Conservation (phyloP, 352 stramenopile species). For the Halophytophthora polymorphica region DNA sequence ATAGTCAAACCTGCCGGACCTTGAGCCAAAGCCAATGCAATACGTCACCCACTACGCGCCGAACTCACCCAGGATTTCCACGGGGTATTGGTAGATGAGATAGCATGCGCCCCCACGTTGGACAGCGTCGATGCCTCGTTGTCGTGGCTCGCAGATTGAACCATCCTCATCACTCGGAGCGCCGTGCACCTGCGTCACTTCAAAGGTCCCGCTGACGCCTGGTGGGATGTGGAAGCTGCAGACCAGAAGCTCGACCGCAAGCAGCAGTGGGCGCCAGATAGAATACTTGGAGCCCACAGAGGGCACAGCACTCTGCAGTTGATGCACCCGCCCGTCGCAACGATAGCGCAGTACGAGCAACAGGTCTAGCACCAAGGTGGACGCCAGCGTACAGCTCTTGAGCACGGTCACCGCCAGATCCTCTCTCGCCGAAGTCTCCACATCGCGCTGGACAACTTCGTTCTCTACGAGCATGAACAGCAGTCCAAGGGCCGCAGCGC, state of each 20-base stretch:
- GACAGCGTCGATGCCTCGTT: slow-evolving; percentile 26
- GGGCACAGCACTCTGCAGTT: slow-evolving; percentile 48
- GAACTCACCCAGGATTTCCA: slow-evolving; percentile 50
- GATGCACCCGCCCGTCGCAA: slow-evolving; percentile 39
- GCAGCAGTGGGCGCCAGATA: slow-evolving; percentile 18
- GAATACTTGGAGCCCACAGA: slow-evolving; percentile 23
- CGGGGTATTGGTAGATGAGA: slow-evolving; percentile 59
- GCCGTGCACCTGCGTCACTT: slow-evolving; percentile 49
- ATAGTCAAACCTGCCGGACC: background rate
- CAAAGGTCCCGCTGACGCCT: slow-evolving; percentile 32
- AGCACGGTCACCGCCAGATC: slow-evolving; percentile 20
- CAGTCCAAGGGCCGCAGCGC: slow-evolving; percentile 42
- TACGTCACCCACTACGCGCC: background rate
- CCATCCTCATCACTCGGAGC: slow-evolving; percentile 11
- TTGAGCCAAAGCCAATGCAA: background rate
- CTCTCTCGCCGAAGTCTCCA: background rate
- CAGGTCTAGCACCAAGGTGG: slow-evolving; percentile 37
- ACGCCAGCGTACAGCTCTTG: slow-evolving; percentile 34
- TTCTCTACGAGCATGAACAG: slow-evolving; percentile 72
- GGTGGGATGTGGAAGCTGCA: slow-evolving; percentile 69
- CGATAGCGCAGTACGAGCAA: slow-evolving; percentile 53
- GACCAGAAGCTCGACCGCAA: slow-evolving; percentile 53
- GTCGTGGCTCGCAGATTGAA: slow-evolving; percentile 14
- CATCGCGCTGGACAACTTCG: slow-evolving; percentile 37
- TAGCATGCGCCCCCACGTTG: slow-evolving; percentile 40